These are phyloP conservation scores for Volvox africanus DNA, from an alignment of 139 green algal genomes.

Conservation along the genomic window DNA sequence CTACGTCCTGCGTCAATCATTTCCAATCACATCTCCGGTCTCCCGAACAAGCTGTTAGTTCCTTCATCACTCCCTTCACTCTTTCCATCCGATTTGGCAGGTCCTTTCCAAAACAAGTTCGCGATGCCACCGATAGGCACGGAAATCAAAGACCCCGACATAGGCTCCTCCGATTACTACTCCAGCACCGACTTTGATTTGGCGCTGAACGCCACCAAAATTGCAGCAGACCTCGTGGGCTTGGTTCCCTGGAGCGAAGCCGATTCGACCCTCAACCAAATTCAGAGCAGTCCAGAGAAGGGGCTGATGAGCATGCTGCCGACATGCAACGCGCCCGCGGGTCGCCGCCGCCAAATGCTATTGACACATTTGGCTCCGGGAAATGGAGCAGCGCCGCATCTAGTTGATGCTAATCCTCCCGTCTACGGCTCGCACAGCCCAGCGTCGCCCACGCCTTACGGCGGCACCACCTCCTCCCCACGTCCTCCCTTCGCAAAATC, in stretches of 20 bases:
- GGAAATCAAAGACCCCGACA: neutral
- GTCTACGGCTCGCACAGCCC: neutral
- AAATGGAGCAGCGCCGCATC: neutral
- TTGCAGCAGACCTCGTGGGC: neutral
- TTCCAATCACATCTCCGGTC: neutral
- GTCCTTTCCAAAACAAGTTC: constrained; percentile 42
- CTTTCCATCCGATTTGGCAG: neutral
- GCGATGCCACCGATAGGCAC: neutral
- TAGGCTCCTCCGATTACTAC: neutral
- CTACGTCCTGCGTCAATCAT: neutral
- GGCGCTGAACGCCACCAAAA: neutral
- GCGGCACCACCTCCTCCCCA: neutral
- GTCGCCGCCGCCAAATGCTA: too few relatives aligned
- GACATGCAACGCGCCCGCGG: too few relatives aligned
- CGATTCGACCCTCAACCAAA: neutral
- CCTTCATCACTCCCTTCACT: neutral
- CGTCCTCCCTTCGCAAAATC: neutral
- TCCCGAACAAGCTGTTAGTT: too few relatives aligned
- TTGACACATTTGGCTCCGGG: neutral
- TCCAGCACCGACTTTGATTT: neutral
- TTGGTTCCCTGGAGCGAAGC: neutral
- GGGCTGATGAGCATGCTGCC: neutral
- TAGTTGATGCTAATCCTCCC: neutral
- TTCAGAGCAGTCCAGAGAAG: neutral
- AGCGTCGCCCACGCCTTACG: neutral